These are phyloP conservation scores for Simmondsia chinensis DNA, from an alignment of 148 eudicot genomes.

Conservation along the genomic window DNA sequence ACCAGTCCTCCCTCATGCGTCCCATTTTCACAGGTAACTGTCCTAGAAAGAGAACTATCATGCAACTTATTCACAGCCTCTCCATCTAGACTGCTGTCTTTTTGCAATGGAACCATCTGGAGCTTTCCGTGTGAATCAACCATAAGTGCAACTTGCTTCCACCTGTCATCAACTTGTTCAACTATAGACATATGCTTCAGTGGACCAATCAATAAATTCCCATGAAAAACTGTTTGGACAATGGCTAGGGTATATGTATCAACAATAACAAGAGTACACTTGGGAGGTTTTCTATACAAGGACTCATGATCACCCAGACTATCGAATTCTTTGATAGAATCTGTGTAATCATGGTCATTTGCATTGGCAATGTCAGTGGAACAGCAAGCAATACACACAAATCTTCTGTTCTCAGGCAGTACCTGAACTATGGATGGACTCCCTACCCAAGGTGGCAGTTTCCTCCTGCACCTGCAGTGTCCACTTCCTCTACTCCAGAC, in stretches of 20 bases:
- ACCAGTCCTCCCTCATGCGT: slow-evolving; percentile 38
- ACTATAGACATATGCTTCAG: slow-evolving; percentile 64
- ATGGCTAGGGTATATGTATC: slow-evolving; percentile 75
- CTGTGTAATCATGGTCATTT: slow-evolving; percentile 30
- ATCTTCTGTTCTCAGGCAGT: slow-evolving; percentile 73
- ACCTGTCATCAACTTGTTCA: slow-evolving; percentile 36
- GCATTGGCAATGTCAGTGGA: slow-evolving; percentile 26
- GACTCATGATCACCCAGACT: slow-evolving; percentile 25
- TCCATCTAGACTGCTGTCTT: slow-evolving; percentile 37
- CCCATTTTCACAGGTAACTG: slow-evolving; percentile 17
- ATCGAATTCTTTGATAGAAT: slow-evolving; percentile 31
- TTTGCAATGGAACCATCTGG: slow-evolving; percentile 43
- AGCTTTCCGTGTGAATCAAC: slow-evolving; percentile 64
- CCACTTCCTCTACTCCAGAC: slow-evolving; percentile 93
- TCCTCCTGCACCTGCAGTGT: slow-evolving; percentile 86
- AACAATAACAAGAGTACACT: slow-evolving; percentile 62
- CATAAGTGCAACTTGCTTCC: slow-evolving; percentile 40
- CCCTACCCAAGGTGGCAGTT: slow-evolving; percentile 95
- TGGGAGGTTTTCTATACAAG: slow-evolving; percentile 29
- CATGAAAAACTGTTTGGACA: slow-evolving; percentile 78
- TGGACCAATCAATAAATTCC: slow-evolving; percentile 63
- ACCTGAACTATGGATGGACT: slow-evolving; percentile 51
- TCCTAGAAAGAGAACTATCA: slow-evolving; percentile 20
- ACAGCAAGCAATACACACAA: slow-evolving; percentile 65
- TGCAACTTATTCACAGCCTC: slow-evolving; percentile 25